Percentiles rank a stretch among this genome's conserved stretches.
phyloP scores from a whole-genome alignment of 2,329 filamentous ascomycete species.

The Ceratocystis cubensis region DNA sequence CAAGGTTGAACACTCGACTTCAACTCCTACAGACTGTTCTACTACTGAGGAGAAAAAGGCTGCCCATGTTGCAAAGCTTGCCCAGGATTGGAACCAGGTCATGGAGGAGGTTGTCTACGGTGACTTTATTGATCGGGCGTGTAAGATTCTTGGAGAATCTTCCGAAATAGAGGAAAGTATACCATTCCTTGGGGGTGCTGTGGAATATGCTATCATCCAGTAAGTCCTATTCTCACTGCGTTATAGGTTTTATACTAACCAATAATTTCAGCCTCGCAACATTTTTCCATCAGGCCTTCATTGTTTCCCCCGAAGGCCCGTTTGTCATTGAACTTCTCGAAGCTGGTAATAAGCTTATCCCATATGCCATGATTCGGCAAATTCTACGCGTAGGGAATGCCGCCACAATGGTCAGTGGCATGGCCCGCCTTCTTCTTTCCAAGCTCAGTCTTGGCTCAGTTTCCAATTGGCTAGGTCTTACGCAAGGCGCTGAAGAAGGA shows the following conservation, averaged over 20 bases:
- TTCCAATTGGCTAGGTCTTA: conserved; percentile 69
- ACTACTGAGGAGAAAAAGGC: conserved; percentile 40
- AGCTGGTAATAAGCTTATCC: conserved; percentile 56
- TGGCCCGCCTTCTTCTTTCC: conserved; percentile 60
- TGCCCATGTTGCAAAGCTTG: conserved; percentile 28
- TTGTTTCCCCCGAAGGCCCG: conserved; percentile 62
- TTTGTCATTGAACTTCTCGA: conserved; percentile 60
- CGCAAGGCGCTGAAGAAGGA: conserved; percentile 57
- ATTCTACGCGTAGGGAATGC: conserved; percentile 66
- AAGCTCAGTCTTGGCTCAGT: conserved; percentile 63
- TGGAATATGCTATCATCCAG: conserved; percentile 58
- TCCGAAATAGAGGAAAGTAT: conserved; percentile 52
- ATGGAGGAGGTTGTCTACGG: conserved; percentile 56
- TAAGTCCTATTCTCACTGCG: conserved; percentile 30
- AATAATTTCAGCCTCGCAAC: conserved; percentile 47
- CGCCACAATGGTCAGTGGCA: conserved; percentile 66
- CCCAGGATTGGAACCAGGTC: conserved; percentile 53
- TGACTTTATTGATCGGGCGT: conserved; percentile 51
- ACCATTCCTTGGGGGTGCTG: conserved; percentile 47
- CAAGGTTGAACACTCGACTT: conserved; percentile 19
- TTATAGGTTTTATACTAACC: conserved; percentile 6
- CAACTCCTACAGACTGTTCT: conserved; percentile 41
- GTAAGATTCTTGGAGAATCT: conserved; percentile 47
- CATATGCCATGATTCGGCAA: conserved; percentile 59
- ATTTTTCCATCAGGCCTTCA: conserved; percentile 59